phyloP scores from a whole-genome alignment of 495 filamentous ascomycete genomes.

The Amniculicola lignicola region DNA sequence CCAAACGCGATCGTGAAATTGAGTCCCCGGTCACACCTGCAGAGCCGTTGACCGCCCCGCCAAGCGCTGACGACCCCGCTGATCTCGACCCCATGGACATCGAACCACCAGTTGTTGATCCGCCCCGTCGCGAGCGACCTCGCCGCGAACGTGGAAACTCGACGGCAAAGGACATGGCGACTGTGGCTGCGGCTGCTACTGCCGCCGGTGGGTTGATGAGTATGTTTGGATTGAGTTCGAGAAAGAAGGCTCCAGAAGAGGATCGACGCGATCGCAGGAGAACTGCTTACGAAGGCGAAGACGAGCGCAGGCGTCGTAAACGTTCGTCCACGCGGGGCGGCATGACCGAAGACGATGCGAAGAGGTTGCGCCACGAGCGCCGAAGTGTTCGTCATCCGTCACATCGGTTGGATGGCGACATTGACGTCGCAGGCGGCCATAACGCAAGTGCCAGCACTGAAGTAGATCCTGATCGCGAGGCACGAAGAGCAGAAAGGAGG shows the following conservation, averaged over 20 bases:
- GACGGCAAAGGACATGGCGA: conserved; percentile 18
- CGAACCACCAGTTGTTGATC: conserved; percentile 14
- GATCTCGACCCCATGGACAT: conserved; percentile 25
- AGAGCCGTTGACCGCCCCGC: conserved; percentile 31
- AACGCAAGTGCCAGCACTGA: conserved; percentile 29
- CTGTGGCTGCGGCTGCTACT: conserved; percentile 7
- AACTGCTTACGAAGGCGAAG: conserved; percentile 33
- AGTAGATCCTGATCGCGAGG: conserved; percentile 32
- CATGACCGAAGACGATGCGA: conserved; percentile 31
- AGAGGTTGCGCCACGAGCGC: conserved; percentile 30
- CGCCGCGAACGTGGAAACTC: conserved; percentile 26
- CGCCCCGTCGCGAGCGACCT: conserved; percentile 21
- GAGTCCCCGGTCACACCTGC: conserved; percentile 6
- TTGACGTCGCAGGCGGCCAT: not conserved
- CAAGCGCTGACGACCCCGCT: conserved; percentile 34
- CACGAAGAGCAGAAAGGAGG: conserved; percentile 30
- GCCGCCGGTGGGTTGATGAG: conserved; percentile 31
- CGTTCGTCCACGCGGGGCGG: conserved; percentile 31
- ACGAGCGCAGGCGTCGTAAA: conserved; percentile 33
- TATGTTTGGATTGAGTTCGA: conserved; percentile 33
- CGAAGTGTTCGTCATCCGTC: conserved; percentile 25
- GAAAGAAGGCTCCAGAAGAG: conserved; percentile 27
- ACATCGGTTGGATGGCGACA: conserved; percentile 15
- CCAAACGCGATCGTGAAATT: conserved; percentile 25
- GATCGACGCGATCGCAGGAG: conserved; percentile 26